These are phyloP conservation scores for Helianthus tuberosus DNA, from an alignment of 129 eudicot species.

Conservation along the genomic window DNA sequence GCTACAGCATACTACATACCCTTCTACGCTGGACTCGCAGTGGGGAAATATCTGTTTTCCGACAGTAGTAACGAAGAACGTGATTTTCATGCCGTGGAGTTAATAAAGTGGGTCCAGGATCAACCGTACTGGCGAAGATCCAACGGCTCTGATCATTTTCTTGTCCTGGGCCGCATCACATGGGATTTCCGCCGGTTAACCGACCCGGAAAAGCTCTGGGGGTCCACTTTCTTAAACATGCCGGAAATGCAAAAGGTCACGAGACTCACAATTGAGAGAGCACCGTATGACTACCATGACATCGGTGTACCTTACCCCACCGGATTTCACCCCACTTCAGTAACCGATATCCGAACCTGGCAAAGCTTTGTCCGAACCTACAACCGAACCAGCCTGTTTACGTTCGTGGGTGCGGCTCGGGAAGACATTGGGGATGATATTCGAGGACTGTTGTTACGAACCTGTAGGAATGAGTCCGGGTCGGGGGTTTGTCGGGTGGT, in stretches of 20 bases:
- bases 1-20: conserved; percentile 81
- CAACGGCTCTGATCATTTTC: conserved; percentile 75
- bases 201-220: conserved; percentile 76
- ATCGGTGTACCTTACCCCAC: conserved; percentile 94
- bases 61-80: conserved; percentile 44
- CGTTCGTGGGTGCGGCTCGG: conserved; percentile 76
- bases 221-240: conserved; percentile 76
- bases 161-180: conserved; percentile 64
- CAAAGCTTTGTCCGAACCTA: conserved; percentile 57
- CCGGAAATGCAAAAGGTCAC: conserved; percentile 70
- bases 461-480: conserved; percentile 46
- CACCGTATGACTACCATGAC: conserved; percentile 61
- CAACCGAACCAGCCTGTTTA: conserved; percentile 55
- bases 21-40: conserved; percentile 80
- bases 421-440: conserved; percentile 55
- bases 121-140: conserved; percentile 60
- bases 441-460: conserved; percentile 49
- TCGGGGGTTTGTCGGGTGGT: conserved; percentile 52
- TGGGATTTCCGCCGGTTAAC: conserved; percentile 88
- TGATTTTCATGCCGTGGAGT: conserved; percentile 49
- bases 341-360: conserved; percentile 52
- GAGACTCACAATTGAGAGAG: conserved; percentile 68
- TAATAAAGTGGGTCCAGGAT: conserved; percentile 61
- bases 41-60: conserved; percentile 63
- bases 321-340: conserved; percentile 85